Percentiles rank a stretch among this genome's conserved stretches.
phyloP scores from a whole-genome alignment of 305 asterid genomes.

The Fraxinus albicans region DNA sequence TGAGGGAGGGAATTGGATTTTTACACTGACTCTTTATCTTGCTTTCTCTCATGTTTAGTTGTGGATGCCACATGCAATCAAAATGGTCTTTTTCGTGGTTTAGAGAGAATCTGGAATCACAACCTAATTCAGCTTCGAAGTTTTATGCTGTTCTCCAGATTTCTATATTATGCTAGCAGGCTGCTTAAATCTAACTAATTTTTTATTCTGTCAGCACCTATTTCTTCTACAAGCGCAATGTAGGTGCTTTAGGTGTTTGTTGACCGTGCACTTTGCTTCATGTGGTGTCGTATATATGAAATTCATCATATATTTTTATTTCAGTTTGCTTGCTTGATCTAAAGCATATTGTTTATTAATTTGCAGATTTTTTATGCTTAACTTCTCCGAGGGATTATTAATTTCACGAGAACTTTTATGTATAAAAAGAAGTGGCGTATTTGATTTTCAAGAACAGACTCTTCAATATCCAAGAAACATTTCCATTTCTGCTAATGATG shows the following conservation, averaged over 20 bases:
- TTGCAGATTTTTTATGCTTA: not conserved
- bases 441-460: not conserved
- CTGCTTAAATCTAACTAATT: not conserved
- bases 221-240: not conserved
- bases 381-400: not conserved
- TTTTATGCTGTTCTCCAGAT: not conserved
- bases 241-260: not conserved
- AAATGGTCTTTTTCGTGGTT: not conserved
- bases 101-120: not conserved
- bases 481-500: constrained; percentile 21
- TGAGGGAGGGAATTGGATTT: not conserved
- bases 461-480: constrained; percentile 16
- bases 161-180: not conserved
- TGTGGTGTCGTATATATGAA: not conserved
- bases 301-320: not conserved
- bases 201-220: not conserved
- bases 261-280: not conserved
- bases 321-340: not conserved
- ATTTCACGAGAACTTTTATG: not conserved
- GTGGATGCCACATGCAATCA: not conserved
- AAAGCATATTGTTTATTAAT: not conserved
- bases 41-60: not conserved
- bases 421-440: not conserved
- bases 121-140: not conserved
- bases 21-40: not conserved